These are phyloP conservation scores for Tuber indicum DNA, from an alignment of 495 filamentous ascomycete species.

Conservation along the genomic window DNA sequence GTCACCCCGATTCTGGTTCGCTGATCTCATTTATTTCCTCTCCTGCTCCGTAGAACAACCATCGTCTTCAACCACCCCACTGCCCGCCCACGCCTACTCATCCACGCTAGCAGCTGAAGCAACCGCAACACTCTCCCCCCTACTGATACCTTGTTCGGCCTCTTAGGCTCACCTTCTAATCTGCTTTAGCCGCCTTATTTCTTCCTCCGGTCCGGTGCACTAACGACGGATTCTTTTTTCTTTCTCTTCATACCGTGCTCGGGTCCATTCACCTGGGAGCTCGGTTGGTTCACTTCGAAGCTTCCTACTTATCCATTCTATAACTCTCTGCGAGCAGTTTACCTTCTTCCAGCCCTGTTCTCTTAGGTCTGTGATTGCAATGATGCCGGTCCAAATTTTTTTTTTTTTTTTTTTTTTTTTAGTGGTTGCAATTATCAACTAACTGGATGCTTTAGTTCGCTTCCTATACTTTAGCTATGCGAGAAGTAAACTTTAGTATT, in stretches of 20 bases:
- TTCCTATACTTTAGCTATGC: constrained; percentile 52
- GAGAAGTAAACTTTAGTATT: constrained; percentile 99
- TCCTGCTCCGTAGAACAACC: constrained; percentile 28
- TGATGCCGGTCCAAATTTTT: neutral
- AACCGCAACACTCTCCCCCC: constrained; percentile 26
- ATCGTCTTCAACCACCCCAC: constrained; percentile 31
- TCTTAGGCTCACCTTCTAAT: constrained; percentile 3
- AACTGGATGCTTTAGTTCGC: neutral
- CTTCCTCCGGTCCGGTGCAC: constrained; percentile 22
- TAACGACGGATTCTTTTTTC: constrained; percentile 14
- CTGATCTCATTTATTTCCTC: constrained; percentile 35
- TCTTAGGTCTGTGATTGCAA: neutral
- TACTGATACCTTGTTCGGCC: constrained; percentile 26
- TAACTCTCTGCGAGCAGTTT: neutral
- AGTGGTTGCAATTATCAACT: neutral
- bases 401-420: neutral
- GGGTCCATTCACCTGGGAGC: neutral
- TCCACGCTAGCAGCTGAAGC: constrained; percentile 15
- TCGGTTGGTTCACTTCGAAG: neutral
- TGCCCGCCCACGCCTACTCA: constrained; percentile 27
- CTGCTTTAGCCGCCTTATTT: constrained; percentile 15
- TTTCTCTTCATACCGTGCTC: neutral
- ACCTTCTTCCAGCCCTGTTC: neutral
- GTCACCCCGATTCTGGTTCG: constrained; percentile 30
- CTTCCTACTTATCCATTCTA: neutral